Evolutionary conservation across 352 stramenopile genomes (phyloP), one percentile per base, ranked within the genome.

Genomic region (Halophytophthora polymorphica): DNA sequence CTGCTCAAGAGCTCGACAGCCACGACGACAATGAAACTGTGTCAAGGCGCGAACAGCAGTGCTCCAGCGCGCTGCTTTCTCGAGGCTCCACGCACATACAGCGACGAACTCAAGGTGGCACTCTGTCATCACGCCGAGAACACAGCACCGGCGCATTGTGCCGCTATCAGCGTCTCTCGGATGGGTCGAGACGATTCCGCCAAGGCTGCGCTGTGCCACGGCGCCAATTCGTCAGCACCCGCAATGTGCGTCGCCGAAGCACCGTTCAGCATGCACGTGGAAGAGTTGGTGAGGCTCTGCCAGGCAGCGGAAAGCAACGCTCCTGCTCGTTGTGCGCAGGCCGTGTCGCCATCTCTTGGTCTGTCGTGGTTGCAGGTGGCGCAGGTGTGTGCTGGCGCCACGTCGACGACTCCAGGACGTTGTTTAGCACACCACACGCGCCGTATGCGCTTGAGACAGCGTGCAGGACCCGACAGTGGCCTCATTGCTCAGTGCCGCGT

Each of bases 391-490:
- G 39, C 42, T 18, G 21, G 40, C 15, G 66, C 75, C 0, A 48
- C 3, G 1, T 72, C 73, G 18, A 61, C 58, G 1, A 75, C 64
- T 1, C 75, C 78, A 25, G 73, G 61, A 14, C 66, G 60, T 25
- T 89, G 76, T 25, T 39, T 89, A 10, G 47, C 44, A 6, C 54
- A 84, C 18, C 61, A 65, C 14, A 53, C 74, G 5, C 58, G 71
- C 0, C 46, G 50, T 13, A 58, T 47, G 35, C 56, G 50, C 3
- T 33, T 56, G 3, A 21, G 42, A 18, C 50, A 65, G 42, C 65
- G 57, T 3, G 25, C 33, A 1, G 10, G 59, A 14, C 17, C 77
- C n/a, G 63, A 31, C 0, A 41, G 41, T 2, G 23, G 38, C 10
- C 15, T 77, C 6, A 53, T 86, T 0, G 17, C 8, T 2, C 59